These are phyloP conservation scores for Fusarium gaditjirri DNA, from an alignment of 2,329 filamentous ascomycete species.

Conservation along the genomic window DNA sequence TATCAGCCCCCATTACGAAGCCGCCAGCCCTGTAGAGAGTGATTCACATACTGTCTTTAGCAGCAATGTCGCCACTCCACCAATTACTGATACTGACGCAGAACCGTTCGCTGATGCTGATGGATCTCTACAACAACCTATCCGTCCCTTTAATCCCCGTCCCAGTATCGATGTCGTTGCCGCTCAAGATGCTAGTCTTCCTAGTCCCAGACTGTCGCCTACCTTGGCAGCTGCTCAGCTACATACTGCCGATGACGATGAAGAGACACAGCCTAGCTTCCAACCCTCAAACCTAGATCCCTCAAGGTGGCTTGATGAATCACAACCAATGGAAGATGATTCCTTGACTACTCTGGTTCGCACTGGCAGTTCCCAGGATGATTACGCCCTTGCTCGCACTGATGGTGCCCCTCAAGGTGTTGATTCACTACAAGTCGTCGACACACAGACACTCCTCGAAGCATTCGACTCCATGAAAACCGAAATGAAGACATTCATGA, in stretches of 20 bases:
- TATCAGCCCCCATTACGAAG: constrained; percentile 55
- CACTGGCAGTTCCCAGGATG: constrained; percentile 37
- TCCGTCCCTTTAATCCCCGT: constrained; percentile 59
- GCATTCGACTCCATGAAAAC: constrained; percentile 91
- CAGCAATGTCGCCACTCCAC: constrained; percentile 76
- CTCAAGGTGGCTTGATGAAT: constrained; percentile 53
- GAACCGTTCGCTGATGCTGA: constrained; percentile 67
- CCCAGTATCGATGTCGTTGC: constrained; percentile 74
- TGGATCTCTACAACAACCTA: constrained; percentile 59
- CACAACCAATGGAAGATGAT: constrained; percentile 52
- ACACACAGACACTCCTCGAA: constrained; percentile 87
- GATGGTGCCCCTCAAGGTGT: constrained; percentile 17
- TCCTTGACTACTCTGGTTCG: constrained; percentile 45
- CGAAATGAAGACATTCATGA: constrained; percentile 93
- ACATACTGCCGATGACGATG: constrained; percentile 58
- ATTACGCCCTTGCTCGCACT: constrained; percentile 42
- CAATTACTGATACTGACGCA: constrained; percentile 77
- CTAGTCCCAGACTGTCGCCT: constrained; percentile 93
- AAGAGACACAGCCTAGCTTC: constrained; percentile 49
- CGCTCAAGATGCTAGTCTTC: constrained; percentile 89
- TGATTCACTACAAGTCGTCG: constrained; percentile 64
- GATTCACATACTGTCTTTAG: constrained; percentile 70
- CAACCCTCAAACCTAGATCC: constrained; percentile 47
- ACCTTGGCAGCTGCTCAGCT: constrained; percentile 79
- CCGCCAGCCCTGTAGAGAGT: constrained; percentile 63